Conservation (phyloP, 495 filamentous ascomycete genomes). For the Penicillium robsamsonii region DNA sequence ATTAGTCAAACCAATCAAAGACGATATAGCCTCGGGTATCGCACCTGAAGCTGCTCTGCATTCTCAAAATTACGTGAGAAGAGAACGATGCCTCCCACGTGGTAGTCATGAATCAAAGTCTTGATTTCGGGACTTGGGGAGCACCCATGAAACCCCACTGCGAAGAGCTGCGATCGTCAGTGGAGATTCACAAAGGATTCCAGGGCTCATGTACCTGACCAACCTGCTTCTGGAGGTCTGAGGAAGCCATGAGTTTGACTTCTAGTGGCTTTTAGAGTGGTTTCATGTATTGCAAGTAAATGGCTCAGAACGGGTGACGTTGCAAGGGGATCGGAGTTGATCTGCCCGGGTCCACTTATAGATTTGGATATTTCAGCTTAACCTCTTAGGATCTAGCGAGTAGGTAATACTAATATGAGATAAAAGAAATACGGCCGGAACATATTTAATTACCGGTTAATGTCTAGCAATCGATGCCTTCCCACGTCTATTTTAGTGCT, state of each 20-base stretch:
- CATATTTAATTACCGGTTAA: too few relatives aligned
- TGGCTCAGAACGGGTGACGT: neutral
- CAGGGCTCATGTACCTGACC: conserved; percentile 28
- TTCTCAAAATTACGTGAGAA: conserved; percentile 46
- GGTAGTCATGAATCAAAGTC: conserved; percentile 45
- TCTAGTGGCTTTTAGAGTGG: neutral
- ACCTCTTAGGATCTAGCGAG: neutral
- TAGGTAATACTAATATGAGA: neutral
- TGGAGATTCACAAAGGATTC: neutral
- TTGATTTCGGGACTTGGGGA: conserved; percentile 47
- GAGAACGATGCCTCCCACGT: conserved; percentile 46
- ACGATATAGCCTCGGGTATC: neutral
- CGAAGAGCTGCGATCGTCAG: conserved; percentile 42
- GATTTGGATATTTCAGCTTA: neutral
- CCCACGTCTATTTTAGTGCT: too few relatives aligned
- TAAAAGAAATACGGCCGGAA: too few relatives aligned
- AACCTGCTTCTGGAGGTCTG: conserved; percentile 34
- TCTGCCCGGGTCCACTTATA: neutral
- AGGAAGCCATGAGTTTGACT: conserved; percentile 19
- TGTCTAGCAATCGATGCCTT: too few relatives aligned
- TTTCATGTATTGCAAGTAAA: neutral
- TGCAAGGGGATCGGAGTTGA: conserved; percentile 2
- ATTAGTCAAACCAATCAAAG: conserved; percentile 7
- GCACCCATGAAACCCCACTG: conserved; percentile 48
- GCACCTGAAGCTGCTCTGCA: conserved; percentile 41